Base-by-base conservation (phyloP, 805 yeast genomes). In the Ogataea wickerhamii region DNA sequence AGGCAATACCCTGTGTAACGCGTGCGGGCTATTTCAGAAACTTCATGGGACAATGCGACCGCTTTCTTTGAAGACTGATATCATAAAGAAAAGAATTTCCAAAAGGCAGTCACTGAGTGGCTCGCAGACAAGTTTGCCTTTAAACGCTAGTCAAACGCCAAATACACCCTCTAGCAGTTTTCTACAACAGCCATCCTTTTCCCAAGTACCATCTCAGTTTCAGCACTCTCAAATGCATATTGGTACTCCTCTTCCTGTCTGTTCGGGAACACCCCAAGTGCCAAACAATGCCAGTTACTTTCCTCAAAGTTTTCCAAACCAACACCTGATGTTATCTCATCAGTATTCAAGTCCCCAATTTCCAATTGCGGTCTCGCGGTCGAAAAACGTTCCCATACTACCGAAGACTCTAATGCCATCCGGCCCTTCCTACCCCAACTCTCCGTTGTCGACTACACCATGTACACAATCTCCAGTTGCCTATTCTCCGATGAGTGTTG, bases 21-120 rank as follows among this genome's bases (percentile, higher is more conserved):
- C 83, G 0, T 78, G 83, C 61, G 83, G 83, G 0, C 60, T 78
- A 17, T 78, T 77, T 51, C 67, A 71, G 37, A 77, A 77, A 49
- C 57, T 78, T 14, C 83, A 78, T 49, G 83, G 83, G 13, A 74
- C 82, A 3, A 74, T 75, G 54, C 58, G 83, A 36, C 83, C 83
- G 2, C 58, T 78, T 18, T 71, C 80, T 18, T 60, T 75, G 39
- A 75, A 75, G 42, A 75, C 78, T 0, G 81, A 75, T 45, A 72
- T 74, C 10, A 78, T 78, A 36, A 76, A 74, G 40, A 78, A 77
- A 55, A 60, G 83, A 49, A 68, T 69, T 41, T 70, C 78, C 3
- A 71, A 75, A 38, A 53, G 64, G 46, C 66, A 61, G 30, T 44
- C 57, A 10, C 28, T 51, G 8, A 40, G 43, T 31, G 31, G 37